phyloP scores from a whole-genome alignment of 2,329 filamentous ascomycete species.

The Teratosphaeria gauchensis region DNA sequence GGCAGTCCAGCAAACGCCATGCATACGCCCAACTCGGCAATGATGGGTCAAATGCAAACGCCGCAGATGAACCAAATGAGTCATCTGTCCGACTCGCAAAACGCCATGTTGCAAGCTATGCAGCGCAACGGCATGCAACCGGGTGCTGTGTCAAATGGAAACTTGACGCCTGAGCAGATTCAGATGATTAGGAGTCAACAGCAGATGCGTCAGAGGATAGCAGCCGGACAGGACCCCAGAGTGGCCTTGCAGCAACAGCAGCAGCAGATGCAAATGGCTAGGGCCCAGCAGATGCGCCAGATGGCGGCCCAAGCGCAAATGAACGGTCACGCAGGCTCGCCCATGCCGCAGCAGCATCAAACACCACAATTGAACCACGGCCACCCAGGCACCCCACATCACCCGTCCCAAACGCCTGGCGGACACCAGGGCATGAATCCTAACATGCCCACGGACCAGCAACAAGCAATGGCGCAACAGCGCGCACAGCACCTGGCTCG shows the following conservation, averaged over 20 bases:
- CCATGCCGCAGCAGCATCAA: conserved; percentile 4
- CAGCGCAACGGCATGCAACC: conserved; percentile 21
- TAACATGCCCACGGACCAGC: conserved; percentile 7
- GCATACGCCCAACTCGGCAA: conserved; percentile 17
- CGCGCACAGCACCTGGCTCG: conserved; percentile 3
- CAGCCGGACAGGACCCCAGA: conserved; percentile 8
- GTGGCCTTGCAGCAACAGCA: conserved; percentile 13
- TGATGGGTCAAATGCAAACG: conserved; percentile 19
- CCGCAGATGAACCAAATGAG: conserved; percentile 17
- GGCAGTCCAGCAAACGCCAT: conserved; percentile 25
- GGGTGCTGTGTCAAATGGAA: conserved; percentile 11
- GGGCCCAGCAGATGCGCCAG: conserved; percentile 17
- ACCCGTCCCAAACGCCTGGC: neutral
- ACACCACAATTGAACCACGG: conserved; percentile 10
- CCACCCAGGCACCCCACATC: conserved; percentile 1
- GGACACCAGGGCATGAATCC: neutral
- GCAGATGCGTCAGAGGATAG: conserved; percentile 15
- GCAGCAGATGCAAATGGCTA: conserved; percentile 7
- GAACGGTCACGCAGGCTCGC: conserved; percentile 11
- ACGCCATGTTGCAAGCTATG: conserved; percentile 23
- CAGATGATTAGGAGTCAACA: conserved; percentile 2
- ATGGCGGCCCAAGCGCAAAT: conserved; percentile 13
- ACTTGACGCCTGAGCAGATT: conserved; percentile 17
- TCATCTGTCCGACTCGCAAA: conserved; percentile 22
- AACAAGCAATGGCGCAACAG: conserved; percentile 13